These are phyloP conservation scores for Candida alai DNA, from an alignment of 805 yeast species.

Conservation along the genomic window DNA sequence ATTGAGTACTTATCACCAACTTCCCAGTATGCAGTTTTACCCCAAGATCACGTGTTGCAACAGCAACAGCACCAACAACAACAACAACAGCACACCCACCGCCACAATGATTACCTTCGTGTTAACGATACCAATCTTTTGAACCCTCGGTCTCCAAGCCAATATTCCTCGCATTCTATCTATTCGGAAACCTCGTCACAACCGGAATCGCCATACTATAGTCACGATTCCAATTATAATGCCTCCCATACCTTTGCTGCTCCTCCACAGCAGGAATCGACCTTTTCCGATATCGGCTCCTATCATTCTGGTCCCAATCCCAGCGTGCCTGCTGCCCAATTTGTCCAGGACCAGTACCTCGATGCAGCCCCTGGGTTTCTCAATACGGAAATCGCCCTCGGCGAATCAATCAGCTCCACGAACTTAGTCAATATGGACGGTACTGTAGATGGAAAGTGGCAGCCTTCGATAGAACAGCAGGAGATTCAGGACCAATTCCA, in stretches of 20 bases:
- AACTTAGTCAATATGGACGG: constrained; percentile 20
- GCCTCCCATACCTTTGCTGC: constrained; percentile 5
- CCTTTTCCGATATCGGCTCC: constrained; percentile 12
- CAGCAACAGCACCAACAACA: not conserved
- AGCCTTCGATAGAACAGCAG: constrained; percentile 7
- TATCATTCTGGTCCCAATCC: constrained; percentile 4
- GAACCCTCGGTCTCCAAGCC: constrained; percentile 20
- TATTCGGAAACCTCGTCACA: constrained; percentile 36
- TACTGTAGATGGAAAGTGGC: not conserved
- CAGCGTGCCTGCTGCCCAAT: not conserved
- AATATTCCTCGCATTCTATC: constrained; percentile 18
- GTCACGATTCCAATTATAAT: constrained; percentile 32
- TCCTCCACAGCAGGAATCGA: constrained; percentile 6
- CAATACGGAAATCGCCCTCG: constrained; percentile 30
- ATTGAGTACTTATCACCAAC: constrained; percentile 13
- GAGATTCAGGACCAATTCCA: constrained; percentile 3
- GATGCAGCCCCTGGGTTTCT: constrained; percentile 6
- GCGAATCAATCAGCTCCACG: constrained; percentile 35
- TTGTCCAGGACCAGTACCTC: constrained; percentile 6
- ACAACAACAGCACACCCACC: constrained; percentile 8
- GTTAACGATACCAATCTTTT: constrained; percentile 10
- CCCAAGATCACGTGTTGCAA: not conserved
- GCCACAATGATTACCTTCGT: constrained; percentile 6
- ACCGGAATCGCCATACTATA: constrained; percentile 35
- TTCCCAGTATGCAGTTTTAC: constrained; percentile 3